Percentiles rank a stretch among this genome's conserved stretches.
These are phyloP conservation scores for Dactylellina parvicollis DNA, from an alignment of 2,329 filamentous ascomycete genomes.

Conservation along the genomic window DNA sequence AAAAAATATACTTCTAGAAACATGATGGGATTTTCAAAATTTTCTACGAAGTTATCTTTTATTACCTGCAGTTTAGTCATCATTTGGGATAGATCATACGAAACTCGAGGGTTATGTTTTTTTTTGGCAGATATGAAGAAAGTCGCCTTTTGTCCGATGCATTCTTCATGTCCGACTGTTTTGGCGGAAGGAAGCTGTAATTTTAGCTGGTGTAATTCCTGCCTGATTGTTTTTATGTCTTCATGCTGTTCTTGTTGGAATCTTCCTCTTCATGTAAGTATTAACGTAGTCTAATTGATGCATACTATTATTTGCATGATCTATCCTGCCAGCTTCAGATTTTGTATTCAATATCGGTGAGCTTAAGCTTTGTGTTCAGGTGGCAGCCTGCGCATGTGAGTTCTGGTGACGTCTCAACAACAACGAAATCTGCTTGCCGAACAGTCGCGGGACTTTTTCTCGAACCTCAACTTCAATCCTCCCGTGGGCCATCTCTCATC, in stretches of 20 bases:
- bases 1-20: not conserved
- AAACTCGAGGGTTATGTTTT: not conserved
- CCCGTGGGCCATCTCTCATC: conserved; percentile 32
- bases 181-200: conserved; percentile 29
- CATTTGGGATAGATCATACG: conserved; percentile 17
- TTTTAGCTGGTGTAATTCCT: conserved; percentile 44
- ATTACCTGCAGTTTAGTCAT: not conserved
- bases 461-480: conserved; percentile 38
- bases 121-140: not conserved
- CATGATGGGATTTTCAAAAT: not conserved
- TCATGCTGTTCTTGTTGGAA: not conserved
- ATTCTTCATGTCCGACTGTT: conserved; percentile 5
- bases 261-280: conserved; percentile 37
- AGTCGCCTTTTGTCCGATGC: not conserved
- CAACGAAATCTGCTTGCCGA: conserved; percentile 49
- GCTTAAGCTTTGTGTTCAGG: too few relatives aligned
- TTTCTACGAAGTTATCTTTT: not conserved
- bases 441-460: conserved; percentile 49
- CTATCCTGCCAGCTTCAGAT: too few relatives aligned
- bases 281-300: conserved; percentile 21
- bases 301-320: not conserved
- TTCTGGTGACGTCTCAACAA: conserved; percentile 42
- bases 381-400: conserved; percentile 21
- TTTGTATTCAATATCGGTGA: too few relatives aligned
- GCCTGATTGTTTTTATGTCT: conserved; percentile 1